Conservation (phyloP, 2,329 filamentous ascomycete genomes). For the Botrytis galanthina region DNA sequence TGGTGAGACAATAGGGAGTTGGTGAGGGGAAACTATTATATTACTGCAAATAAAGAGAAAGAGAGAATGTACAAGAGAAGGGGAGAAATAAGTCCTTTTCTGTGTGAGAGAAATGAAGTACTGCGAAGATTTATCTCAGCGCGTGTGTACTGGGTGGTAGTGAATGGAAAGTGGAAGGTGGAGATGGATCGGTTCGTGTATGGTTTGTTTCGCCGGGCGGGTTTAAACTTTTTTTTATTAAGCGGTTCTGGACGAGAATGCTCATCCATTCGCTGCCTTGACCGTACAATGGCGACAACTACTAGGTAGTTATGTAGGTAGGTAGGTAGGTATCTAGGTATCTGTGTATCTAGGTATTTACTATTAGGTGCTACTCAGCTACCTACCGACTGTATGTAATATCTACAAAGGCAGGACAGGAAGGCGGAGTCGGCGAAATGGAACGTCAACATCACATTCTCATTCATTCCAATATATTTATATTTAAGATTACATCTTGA, state of each 20-base stretch:
- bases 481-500: background rate
- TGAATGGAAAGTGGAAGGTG: constrained; percentile 13
- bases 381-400: background rate
- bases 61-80: constrained; percentile 11
- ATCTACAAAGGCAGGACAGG: background rate
- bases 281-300: background rate
- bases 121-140: constrained; percentile 17
- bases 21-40: constrained; percentile 9
- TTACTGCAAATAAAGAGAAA: background rate
- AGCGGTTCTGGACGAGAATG: background rate
- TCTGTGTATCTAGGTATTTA: no score
- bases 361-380: background rate
- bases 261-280: background rate
- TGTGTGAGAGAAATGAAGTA: background rate
- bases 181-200: background rate
- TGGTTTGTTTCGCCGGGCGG: constrained; percentile 1
- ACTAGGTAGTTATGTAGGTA: no score
- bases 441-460: background rate
- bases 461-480: background rate
- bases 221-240: background rate
- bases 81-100: background rate
- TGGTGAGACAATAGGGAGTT: constrained; percentile 8
- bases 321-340: background rate
- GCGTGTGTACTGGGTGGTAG: background rate
- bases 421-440: constrained; percentile 2